phyloP scores from a whole-genome alignment of 163 green algal genomes.

The Volvox carteri region DNA sequence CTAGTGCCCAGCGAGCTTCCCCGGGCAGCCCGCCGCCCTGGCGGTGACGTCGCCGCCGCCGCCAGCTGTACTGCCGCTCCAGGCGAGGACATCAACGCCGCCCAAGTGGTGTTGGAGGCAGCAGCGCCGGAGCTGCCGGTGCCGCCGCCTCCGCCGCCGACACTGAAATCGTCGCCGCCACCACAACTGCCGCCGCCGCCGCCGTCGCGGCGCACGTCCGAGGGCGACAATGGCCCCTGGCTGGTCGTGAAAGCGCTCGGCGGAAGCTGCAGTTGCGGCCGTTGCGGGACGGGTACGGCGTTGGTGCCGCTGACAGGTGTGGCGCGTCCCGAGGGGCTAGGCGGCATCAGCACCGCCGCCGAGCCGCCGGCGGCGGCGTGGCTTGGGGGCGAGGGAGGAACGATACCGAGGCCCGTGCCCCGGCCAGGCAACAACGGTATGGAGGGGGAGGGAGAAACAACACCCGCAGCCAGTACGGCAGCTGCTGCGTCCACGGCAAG shows the following conservation, averaged over 20 bases:
- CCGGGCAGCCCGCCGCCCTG: neutral
- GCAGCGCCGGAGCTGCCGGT: neutral
- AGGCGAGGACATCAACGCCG: neutral
- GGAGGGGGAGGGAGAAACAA: neutral
- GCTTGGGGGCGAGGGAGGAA: neutral
- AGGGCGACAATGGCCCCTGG: no score
- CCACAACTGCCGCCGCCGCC: no score
- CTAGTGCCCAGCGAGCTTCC: neutral
- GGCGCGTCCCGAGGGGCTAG: neutral
- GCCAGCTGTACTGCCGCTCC: neutral
- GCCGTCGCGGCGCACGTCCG: no score
- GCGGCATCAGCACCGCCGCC: neutral
- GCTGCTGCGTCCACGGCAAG: conserved; percentile 19
- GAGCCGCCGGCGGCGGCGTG: neutral
- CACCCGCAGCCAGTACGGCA: conserved; percentile 5
- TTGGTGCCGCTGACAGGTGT: neutral
- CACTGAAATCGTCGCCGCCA: no score
- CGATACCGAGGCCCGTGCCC: neutral
- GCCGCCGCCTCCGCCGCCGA: neutral
- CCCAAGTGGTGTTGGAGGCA: neutral
- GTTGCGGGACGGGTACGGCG: neutral
- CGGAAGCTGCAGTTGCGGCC: neutral
- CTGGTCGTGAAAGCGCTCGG: no score
- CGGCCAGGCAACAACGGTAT: neutral
- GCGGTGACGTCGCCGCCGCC: neutral